Evolutionary conservation across 1,284 basidiomycete genomes (phyloP).

Genomic region (Pseudozyma sp.): DNA sequence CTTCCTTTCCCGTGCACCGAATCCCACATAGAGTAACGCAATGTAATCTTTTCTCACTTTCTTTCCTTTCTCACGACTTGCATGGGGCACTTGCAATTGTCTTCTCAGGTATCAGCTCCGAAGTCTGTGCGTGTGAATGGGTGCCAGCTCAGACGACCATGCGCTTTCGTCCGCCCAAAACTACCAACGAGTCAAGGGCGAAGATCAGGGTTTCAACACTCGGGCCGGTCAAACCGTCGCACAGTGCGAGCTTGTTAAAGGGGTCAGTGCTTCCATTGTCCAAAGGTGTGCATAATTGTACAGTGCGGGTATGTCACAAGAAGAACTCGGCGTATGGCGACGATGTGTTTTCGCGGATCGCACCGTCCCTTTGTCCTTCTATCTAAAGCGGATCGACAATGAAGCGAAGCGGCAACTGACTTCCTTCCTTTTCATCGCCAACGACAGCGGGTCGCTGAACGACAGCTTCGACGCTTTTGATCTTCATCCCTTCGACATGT

Average conservation of each 20-base stretch:
- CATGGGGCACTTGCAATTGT: conserved; percentile 6
- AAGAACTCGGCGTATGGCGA: too few relatives aligned
- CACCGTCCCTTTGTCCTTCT: neutral
- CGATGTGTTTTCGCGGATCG: neutral
- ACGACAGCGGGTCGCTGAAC: conserved; percentile 49
- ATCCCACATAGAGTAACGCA: conserved; percentile 11
- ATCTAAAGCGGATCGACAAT: conserved; percentile 30
- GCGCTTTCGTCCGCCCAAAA: neutral
- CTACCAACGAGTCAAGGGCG: neutral
- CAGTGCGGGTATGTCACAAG: too few relatives aligned
- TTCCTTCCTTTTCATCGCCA: conserved; percentile 48
- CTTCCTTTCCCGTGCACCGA: neutral
- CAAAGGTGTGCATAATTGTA: too few relatives aligned
- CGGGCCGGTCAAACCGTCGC: too few relatives aligned
- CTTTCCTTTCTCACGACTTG: conserved; percentile 1
- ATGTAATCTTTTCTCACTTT: conserved; percentile 7
- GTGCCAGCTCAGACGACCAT: too few relatives aligned
- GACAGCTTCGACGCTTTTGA: conserved; percentile 51
- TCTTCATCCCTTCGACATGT: conserved; percentile 37
- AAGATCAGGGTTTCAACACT: neutral
- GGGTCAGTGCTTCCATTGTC: too few relatives aligned
- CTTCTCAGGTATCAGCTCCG: neutral
- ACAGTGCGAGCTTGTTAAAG: too few relatives aligned
- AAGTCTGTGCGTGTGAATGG: neutral
- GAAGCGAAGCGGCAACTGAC: conserved; percentile 40